Evolutionary conservation across 2,329 filamentous ascomycete genomes (phyloP), one percentile per base, ranked within the genome.

Genomic region (Paramyrothecium sp.): DNA sequence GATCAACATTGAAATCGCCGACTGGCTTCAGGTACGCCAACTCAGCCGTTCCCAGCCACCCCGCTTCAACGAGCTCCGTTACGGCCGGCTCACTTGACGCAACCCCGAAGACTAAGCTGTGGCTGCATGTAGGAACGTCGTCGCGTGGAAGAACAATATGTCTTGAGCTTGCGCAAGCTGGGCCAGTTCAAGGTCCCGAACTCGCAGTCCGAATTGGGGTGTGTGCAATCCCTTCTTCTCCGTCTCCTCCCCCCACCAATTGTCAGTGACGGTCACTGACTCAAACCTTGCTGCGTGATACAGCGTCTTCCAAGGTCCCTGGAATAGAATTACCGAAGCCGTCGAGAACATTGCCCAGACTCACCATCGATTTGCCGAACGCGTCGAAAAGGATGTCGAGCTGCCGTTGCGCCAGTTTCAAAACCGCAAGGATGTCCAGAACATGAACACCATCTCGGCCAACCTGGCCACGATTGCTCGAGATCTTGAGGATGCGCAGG

Each of bases 311-410:
- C 89, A 93, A 63, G 80, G 86, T 56, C 91, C 95, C 70, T 99
- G 95, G 95, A 88, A 90, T 71, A 91, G 89, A 71, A 90, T 99
- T 63, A 80, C 96, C 60, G 84, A 85, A 65, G 89, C 92, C 48
- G 88, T 91, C 68, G 90, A 95, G 63, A 82, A 87, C 59, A 85
- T 96, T 62, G 94, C 95, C 58, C 84, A 89, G 60, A 92, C 93
- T 26, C 95, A 99, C 75, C 86, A 91, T 67, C 81, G 85, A 38
- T 88, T 97, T 60, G 89, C 92, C 58, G 81, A 87, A 62, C 89
- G 89, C 69, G 90, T 99, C 72, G 92, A 96, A 64, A 85, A 87
- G 62, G 94, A 98, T 71, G 90, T 98, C 67, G 95, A 98, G 73
- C 80, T 81, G 13, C 90, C 94, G 1, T 77, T 99, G 56, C 89